These are phyloP conservation scores for Candida succiphila DNA, from an alignment of 805 yeast species.

Conservation along the genomic window DNA sequence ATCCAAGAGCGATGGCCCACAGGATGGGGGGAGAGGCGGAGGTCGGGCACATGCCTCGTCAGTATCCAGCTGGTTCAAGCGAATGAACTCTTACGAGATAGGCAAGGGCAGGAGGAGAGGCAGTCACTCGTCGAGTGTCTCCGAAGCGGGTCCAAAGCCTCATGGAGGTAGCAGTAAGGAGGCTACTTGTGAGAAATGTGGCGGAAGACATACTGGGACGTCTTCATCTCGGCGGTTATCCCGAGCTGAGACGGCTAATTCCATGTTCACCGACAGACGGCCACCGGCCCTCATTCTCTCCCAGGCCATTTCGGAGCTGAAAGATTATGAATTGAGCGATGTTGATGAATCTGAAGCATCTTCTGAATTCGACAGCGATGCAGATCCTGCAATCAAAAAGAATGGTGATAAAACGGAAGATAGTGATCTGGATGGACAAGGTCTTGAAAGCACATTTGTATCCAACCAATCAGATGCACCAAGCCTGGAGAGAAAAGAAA, in stretches of 20 bases:
- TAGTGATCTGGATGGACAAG: not conserved
- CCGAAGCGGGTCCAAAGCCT: too few relatives aligned
- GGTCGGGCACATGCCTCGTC: too few relatives aligned
- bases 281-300: not conserved
- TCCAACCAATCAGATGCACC: too few relatives aligned
- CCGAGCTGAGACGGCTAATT: not conserved
- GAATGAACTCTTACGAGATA: not conserved
- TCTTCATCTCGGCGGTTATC: not conserved
- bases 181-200: not conserved
- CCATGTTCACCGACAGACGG: not conserved
- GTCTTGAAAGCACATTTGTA: too few relatives aligned
- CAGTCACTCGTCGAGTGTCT: too few relatives aligned
- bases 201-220: not conserved
- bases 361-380: not conserved
- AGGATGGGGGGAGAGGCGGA: too few relatives aligned
- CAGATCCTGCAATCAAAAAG: not conserved
- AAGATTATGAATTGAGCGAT: not conserved
- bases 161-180: not conserved
- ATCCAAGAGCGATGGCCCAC: too few relatives aligned
- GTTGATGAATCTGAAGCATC: not conserved
- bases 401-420: not conserved
- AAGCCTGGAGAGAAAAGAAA: not conserved
- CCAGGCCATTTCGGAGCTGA: not conserved
- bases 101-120: not conserved
- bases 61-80: conserved; percentile 1